A percentile compares a stretch with the other conserved stretches of the same genome.
Evolutionary conservation across 2,329 filamentous ascomycete species (phyloP).

Genomic region (Penicillium sp.): DNA sequence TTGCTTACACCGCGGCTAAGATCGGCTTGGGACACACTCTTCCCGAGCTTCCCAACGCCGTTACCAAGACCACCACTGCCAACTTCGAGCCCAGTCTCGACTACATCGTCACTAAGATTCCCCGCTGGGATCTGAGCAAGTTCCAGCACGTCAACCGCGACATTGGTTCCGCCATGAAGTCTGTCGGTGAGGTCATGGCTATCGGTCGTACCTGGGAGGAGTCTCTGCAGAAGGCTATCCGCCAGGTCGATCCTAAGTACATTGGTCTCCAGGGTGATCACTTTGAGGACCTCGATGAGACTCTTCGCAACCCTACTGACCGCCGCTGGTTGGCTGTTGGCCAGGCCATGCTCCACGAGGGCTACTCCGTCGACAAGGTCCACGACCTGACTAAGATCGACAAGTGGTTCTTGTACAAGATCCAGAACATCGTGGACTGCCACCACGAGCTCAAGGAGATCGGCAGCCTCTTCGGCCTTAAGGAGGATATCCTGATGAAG

Average conservation of each 20-base stretch:
- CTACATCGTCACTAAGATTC: slow-evolving; percentile 98
- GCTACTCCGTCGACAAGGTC: slow-evolving; percentile 85
- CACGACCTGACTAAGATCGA: slow-evolving; percentile 97
- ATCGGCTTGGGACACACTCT: slow-evolving; percentile 94
- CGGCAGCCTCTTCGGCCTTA: slow-evolving; percentile 76
- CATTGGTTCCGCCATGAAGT: slow-evolving; percentile 98
- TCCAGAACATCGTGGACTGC: slow-evolving; percentile 93
- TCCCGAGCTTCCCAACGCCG: slow-evolving; percentile 92
- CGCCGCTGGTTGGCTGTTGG: slow-evolving; percentile 96
- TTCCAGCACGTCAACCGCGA: slow-evolving; percentile 98
- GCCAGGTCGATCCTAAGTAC: slow-evolving; percentile 89
- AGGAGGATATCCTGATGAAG: slow-evolving; percentile 82
- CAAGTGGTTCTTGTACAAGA: slow-evolving; percentile 98
- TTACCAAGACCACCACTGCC: slow-evolving; percentile 96
- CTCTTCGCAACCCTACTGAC: slow-evolving; percentile 88
- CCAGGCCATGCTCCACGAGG: slow-evolving; percentile 95
- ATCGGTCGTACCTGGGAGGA: slow-evolving; percentile 98
- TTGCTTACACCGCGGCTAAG: slow-evolving; percentile 97
- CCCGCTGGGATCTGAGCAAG: slow-evolving; percentile 96
- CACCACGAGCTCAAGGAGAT: slow-evolving; percentile 79
- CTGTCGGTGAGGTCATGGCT: slow-evolving; percentile 98
- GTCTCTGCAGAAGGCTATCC: slow-evolving; percentile 97
- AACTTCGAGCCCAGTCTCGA: slow-evolving; percentile 98
- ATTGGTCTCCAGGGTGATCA: slow-evolving; percentile 92
- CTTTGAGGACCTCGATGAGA: slow-evolving; percentile 87